Percentiles rank a stretch among this genome's conserved stretches.
phyloP scores from a whole-genome alignment of 2,329 filamentous ascomycete genomes.

The Penicillium sp. region DNA sequence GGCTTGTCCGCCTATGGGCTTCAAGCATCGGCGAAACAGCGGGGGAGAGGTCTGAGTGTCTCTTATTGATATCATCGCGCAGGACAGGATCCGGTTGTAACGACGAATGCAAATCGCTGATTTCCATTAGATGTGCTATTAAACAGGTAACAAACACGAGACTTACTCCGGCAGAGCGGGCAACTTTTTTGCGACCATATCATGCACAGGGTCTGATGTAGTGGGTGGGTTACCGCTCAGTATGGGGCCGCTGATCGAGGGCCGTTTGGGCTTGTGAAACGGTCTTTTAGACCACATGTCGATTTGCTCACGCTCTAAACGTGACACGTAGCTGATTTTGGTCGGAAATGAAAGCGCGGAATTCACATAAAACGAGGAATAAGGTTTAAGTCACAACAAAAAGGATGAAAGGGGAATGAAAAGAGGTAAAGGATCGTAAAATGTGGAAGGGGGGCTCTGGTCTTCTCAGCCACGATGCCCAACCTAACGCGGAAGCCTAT shows the following conservation, averaged over 20 bases:
- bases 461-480: neutral
- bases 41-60: slow-evolving; percentile 18
- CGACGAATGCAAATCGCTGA: slow-evolving; percentile 11
- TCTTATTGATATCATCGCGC: slow-evolving; percentile 2
- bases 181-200: slow-evolving; percentile 29
- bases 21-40: slow-evolving; percentile 12
- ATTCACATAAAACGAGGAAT: neutral
- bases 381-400: neutral
- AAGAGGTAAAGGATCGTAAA: neutral
- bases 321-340: neutral
- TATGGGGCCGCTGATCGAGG: slow-evolving; percentile 46
- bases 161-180: slow-evolving; percentile 29
- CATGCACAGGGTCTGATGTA: slow-evolving; percentile 31
- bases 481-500: neutral
- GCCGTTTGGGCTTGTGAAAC: slow-evolving; percentile 48
- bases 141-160: neutral
- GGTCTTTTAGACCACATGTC: slow-evolving; percentile 56
- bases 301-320: slow-evolving; percentile 11
- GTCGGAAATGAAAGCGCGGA: neutral
- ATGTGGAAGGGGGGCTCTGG: neutral
- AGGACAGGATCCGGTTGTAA: neutral
- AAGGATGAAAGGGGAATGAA: neutral
- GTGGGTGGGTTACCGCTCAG: slow-evolving; percentile 45
- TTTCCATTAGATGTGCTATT: slow-evolving; percentile 1
- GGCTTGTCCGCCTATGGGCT: slow-evolving; percentile 11